Evolutionary conservation across 2,329 filamentous ascomycete genomes (phyloP), one percentile per base, ranked within the genome.

Genomic region (Phialophora macrospora): DNA sequence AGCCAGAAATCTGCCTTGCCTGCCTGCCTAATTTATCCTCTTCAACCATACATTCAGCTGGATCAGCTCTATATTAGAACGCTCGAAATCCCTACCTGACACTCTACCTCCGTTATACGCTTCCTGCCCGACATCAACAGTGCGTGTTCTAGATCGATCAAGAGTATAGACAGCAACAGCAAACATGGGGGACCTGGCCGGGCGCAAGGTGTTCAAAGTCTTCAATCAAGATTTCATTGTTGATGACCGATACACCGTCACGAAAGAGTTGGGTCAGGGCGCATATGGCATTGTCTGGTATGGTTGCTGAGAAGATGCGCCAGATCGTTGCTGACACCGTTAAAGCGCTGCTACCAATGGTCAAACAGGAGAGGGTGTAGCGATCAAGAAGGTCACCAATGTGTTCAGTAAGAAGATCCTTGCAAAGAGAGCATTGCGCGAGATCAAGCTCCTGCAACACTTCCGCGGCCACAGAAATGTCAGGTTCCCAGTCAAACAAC

Each of bases 331-430:
- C 59, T 71, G 67, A 71, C 65, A 26, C 34, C 55, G 52, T 20
- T 6, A 69, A 70, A 97, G 93, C 80, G 94, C 95, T 67, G 95
- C 95, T 63, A 91, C 92, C 72, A 97, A 98, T 84, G 89, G 88
- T 77, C 88, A 93, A 79, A 96, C 91, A 34, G 90, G 88, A 75
- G 95, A 99, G 78, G 93, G 94, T 48, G 93, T 99, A 69, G 95
- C 95, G 74, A 95, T 99, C 84, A 99, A 99, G 82, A 99, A 99
- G 82, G 92, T 99, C 78, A 99, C 95, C 83, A 99, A 99, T 90
- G 94, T 99, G 74, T 99, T 99, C 81, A 97, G 93, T 86, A 99
- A 99, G 84, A 98, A 98, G 88, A 99, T 99, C 73, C 86, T 99
- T 72, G 95, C 95, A 74, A 99, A 99, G 88, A 91, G 95, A 76